Evolutionary conservation across 768 basidiomycete species (phyloP).

Genomic region (Mycena leptocephala): DNA sequence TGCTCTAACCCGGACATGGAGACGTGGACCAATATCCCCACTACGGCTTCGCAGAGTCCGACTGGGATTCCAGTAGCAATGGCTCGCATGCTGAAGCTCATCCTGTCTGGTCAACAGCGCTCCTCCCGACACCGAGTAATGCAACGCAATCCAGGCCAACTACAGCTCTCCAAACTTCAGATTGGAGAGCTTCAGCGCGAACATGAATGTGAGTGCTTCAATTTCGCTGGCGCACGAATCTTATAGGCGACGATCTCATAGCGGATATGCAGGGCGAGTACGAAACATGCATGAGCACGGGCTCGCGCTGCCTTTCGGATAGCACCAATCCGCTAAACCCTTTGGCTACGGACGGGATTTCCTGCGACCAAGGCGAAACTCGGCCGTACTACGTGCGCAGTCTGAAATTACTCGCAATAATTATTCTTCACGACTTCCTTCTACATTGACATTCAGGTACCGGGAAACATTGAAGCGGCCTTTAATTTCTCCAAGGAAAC

Average conservation of each 20-base stretch:
- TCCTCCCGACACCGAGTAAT: too few species aligned
- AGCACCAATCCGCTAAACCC: not conserved
- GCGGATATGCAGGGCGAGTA: slow-evolving; percentile 2
- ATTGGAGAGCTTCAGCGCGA: slow-evolving; percentile 10
- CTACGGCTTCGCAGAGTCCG: too few species aligned
- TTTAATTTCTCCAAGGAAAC: slow-evolving; percentile 39
- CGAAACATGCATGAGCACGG: slow-evolving; percentile 6
- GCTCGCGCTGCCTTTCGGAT: slow-evolving; percentile 10
- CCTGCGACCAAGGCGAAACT: slow-evolving; percentile 26
- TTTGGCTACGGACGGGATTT: not conserved
- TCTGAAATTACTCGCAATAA: not conserved
- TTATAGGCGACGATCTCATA: too few species aligned
- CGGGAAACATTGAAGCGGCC: slow-evolving; percentile 39
- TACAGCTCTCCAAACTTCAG: slow-evolving; percentile 12
- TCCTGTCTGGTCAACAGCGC: too few species aligned
- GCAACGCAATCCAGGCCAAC: slow-evolving; percentile 2
- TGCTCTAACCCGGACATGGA: too few species aligned
- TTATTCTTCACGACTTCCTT: not conserved
- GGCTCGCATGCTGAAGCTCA: too few species aligned
- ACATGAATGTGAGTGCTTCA: slow-evolving; percentile 8
- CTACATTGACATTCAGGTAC: slow-evolving; percentile 39
- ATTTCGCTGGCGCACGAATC: not conserved
- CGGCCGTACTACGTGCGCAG: slow-evolving; percentile 27
- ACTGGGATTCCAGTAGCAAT: too few species aligned
- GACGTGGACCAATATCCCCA: too few species aligned